Base-by-base conservation (phyloP, 2,329 filamentous ascomycete genomes). In the Niveomyces coronatus region DNA sequence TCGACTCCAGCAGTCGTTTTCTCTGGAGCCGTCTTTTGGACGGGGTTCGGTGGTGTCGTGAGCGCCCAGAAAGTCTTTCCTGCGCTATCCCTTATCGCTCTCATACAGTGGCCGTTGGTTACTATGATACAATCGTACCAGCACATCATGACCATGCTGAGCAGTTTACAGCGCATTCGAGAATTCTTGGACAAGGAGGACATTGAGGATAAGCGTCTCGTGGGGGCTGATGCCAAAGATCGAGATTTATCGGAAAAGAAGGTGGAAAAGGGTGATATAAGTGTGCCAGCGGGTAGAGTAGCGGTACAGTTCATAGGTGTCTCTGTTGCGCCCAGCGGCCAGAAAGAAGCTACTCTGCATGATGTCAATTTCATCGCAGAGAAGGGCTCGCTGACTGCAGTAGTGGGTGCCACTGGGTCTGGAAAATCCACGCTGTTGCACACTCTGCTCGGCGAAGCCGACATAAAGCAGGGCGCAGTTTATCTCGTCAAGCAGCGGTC, bases 91-190 rank as follows among this genome's bases (percentile, higher is more conserved):
- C 13, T 33, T 2, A 9, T 33, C 2, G 18, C 9, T 4, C 22
- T 39, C 6, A 17, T 39, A 1, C 20, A 32, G 7, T 9, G 10
- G 4, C 62, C 62, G 0, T 43, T 65, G 0, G 31, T 46, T 1
- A 18, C 29, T 4, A 29, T 64, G 0, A 55, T 65, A 9, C 55
- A 63, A 29, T 42, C 35, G 2, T 43, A 63, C 3, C 59, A 61
- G 0, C 18, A 23, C 0, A 33, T 63, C 1, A 44, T 63, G 11
- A 49, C 56, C 0, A 53, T 50, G 0, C 26, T 63, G 15, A 48
- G 54, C 1, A 63, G 60, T 35, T 39, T 58, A 5, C 42, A 45
- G 17, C 52, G 61, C 3, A 55, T 66, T 1, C 61, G 64, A 28
- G 46, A 39, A 0, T 64, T 61, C n/a, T 43, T 68, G 8, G 24